Evolutionary conservation across 306 rosid genomes (phyloP).

Genomic region (Boehmeria nivea): DNA sequence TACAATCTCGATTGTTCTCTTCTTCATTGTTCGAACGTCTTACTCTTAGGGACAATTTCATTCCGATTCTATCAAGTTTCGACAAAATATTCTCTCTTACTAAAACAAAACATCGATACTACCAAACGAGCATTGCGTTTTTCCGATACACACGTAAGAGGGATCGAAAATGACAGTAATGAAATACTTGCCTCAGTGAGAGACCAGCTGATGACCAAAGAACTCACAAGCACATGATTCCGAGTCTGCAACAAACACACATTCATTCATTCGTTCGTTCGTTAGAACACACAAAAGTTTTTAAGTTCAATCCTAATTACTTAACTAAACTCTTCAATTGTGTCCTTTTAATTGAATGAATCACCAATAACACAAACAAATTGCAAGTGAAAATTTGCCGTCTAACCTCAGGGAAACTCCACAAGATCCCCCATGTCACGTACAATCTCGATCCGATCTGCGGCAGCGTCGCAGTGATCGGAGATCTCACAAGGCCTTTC

Average conservation of each 20-base stretch:
- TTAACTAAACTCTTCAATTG: neutral
- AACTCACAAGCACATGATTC: conserved; percentile 52
- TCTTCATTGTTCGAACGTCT: too few relatives aligned
- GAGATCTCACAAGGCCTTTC: conserved; percentile 82
- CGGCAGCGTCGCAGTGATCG: conserved; percentile 75
- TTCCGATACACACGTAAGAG: too few relatives aligned
- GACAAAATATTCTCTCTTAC: too few relatives aligned
- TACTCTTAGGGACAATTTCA: too few relatives aligned
- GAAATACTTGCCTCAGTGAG: conserved; percentile 69
- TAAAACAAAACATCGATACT: too few relatives aligned
- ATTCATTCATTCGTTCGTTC: neutral
- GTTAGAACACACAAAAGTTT: too few relatives aligned
- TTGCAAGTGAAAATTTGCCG: too few relatives aligned
- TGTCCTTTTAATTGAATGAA: neutral
- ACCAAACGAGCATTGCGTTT: too few relatives aligned
- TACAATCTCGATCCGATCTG: conserved; percentile 72
- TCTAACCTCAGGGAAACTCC: conserved; percentile 81
- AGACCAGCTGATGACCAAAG: conserved; percentile 74
- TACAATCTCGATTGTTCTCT: too few relatives aligned
- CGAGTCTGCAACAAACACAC: conserved; percentile 41
- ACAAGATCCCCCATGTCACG: conserved; percentile 75
- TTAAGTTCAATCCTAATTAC: neutral
- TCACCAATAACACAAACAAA: neutral
- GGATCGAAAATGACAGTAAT: conserved; percentile 8
- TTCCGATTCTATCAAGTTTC: too few relatives aligned